Conservation (phyloP, 768 basidiomycete genomes). For the Boletus insuetus region DNA sequence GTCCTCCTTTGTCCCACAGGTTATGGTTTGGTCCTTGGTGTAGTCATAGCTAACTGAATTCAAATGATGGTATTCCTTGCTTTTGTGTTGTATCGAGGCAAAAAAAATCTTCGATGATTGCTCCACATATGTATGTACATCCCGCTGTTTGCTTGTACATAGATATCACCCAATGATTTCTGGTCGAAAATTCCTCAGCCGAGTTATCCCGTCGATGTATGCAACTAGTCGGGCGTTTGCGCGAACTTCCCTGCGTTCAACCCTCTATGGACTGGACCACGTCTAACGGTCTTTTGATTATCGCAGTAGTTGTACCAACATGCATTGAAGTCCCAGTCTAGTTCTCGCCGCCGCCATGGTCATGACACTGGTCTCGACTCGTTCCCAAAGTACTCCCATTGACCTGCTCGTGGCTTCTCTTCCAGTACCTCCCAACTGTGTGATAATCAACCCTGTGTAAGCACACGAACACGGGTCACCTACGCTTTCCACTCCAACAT, state of each 20-base stretch:
- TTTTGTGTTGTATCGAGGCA: slow-evolving; percentile 14
- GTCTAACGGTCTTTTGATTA: background rate
- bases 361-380: slow-evolving; percentile 41
- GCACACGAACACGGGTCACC: slow-evolving; percentile 35
- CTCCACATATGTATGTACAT: slow-evolving; percentile 6
- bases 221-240: no score
- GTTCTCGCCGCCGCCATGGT: slow-evolving; percentile 1
- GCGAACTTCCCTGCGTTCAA: no score
- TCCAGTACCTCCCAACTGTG: slow-evolving; percentile 86
- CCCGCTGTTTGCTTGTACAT: slow-evolving; percentile 11
- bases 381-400: slow-evolving; percentile 84
- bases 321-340: no score
- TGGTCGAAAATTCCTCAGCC: no score
- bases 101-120: slow-evolving; percentile 3
- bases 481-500: slow-evolving; percentile 98
- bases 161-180: background rate
- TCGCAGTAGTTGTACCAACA: slow-evolving; percentile 7
- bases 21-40: slow-evolving; percentile 5
- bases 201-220: no score
- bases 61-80: slow-evolving; percentile 6
- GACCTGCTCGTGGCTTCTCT: slow-evolving; percentile 74
- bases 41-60: slow-evolving; percentile 10
- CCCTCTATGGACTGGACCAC: no score
- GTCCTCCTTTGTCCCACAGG: slow-evolving; percentile 6
- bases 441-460: slow-evolving; percentile 1